phyloP scores from a whole-genome alignment of 495 filamentous ascomycete genomes.

The Tuber microsphaerosporum region DNA sequence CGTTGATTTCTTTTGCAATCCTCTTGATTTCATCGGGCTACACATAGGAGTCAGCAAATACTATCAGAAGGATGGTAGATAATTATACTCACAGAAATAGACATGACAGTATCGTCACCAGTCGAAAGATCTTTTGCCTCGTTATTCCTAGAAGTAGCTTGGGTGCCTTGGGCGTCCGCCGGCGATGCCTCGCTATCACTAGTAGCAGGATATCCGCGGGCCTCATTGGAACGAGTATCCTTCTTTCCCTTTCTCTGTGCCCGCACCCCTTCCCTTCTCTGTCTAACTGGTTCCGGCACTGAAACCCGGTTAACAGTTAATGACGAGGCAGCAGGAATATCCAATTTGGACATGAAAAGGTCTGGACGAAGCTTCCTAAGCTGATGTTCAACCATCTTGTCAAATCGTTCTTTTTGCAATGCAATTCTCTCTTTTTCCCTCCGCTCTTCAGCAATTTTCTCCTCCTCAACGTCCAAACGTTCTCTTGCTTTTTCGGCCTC shows the following conservation, averaged over 20 bases:
- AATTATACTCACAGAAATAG: constrained; percentile 30
- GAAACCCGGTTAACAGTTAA: constrained; percentile 8
- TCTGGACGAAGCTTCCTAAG: constrained; percentile 35
- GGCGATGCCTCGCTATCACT: constrained; percentile 3
- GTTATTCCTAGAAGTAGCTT: neutral
- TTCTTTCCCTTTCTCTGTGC: neutral
- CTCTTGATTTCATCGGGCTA: constrained; percentile 39
- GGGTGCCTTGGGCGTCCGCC: neutral
- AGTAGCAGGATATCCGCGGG: constrained; percentile 1
- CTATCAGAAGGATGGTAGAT: neutral
- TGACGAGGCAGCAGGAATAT: neutral
- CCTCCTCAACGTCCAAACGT: constrained; percentile 13
- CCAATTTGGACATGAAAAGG: constrained; percentile 14
- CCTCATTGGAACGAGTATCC: neutral
- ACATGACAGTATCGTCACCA: constrained; percentile 33
- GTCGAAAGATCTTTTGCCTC: neutral
- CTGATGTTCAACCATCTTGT: constrained; percentile 32
- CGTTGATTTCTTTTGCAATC: constrained; percentile 40
- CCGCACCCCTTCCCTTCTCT: neutral
- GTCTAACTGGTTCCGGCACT: neutral
- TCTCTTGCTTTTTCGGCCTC: constrained; percentile 27
- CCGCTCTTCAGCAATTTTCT: constrained; percentile 24
- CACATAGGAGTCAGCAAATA: constrained; percentile 4
- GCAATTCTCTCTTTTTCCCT: constrained; percentile 21
- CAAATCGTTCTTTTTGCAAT: constrained; percentile 30